Evolutionary conservation across 2,329 filamentous ascomycete species (phyloP).

Genomic region (Penicillium sp.): DNA sequence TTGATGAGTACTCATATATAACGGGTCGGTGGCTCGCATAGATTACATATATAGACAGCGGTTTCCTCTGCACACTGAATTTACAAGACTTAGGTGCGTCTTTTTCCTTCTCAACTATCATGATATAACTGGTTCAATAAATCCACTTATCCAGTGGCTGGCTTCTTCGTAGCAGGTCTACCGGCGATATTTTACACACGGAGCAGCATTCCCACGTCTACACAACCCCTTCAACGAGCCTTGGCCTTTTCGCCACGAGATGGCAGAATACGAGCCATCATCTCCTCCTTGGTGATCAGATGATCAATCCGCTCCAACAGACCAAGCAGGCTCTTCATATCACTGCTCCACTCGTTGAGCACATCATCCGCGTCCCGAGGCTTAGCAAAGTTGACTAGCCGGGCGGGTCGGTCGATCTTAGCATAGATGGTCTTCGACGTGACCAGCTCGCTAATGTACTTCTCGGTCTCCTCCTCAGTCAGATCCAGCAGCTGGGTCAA

Average conservation of each 20-base stretch:
- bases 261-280: slow-evolving; percentile 97
- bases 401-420: slow-evolving; percentile 92
- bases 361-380: slow-evolving; percentile 94
- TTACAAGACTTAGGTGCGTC: background rate
- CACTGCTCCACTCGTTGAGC: slow-evolving; percentile 97
- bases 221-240: slow-evolving; percentile 37
- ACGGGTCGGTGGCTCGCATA: slow-evolving; percentile 16
- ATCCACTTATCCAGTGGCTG: slow-evolving; percentile 9
- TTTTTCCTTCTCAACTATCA: background rate
- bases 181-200: slow-evolving; percentile 41
- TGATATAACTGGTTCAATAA: slow-evolving; percentile 14
- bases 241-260: slow-evolving; percentile 47
- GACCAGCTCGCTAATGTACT: slow-evolving; percentile 97
- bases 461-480: slow-evolving; percentile 94
- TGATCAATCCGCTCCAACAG: slow-evolving; percentile 92
- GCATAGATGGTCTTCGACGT: slow-evolving; percentile 98
- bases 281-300: slow-evolving; percentile 99
- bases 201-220: slow-evolving; percentile 27
- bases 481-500: slow-evolving; percentile 90
- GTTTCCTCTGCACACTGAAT: background rate
- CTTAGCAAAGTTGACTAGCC: slow-evolving; percentile 92
- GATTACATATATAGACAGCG: slow-evolving; percentile 13
- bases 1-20: slow-evolving; percentile 17
- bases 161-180: slow-evolving; percentile 32
- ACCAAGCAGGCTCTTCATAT: slow-evolving; percentile 92